These are phyloP conservation scores for Onygenales sp. DNA, from an alignment of 2,329 filamentous ascomycete species.

Conservation along the genomic window DNA sequence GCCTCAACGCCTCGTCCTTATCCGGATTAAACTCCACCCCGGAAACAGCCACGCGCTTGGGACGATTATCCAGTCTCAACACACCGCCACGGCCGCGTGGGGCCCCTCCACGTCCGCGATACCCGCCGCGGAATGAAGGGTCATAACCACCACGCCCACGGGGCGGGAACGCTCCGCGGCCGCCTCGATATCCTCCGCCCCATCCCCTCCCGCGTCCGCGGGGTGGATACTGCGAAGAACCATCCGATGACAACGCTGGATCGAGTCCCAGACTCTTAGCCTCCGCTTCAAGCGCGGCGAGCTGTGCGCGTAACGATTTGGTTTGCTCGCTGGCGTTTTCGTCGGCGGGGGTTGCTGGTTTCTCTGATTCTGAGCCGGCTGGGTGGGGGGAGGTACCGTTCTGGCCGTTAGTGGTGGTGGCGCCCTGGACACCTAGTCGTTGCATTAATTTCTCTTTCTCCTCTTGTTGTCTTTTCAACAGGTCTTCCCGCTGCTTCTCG, in stretches of 20 bases:
- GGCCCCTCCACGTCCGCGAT: slow-evolving; percentile 33
- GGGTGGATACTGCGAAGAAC: slow-evolving; percentile 16
- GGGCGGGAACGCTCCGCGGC: slow-evolving; percentile 29
- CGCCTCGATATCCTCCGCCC: slow-evolving; percentile 23
- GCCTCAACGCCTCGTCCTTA: slow-evolving; percentile 47
- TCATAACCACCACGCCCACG: slow-evolving; percentile 30
- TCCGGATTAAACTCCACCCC: slow-evolving; percentile 38
- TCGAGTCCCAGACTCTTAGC: slow-evolving; percentile 45
- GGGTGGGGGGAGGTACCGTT: neutral
- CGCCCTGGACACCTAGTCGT: slow-evolving; percentile 34
- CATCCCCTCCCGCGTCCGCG: slow-evolving; percentile 21
- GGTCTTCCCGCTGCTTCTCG: slow-evolving; percentile 42
- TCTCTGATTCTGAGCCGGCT: slow-evolving; percentile 6
- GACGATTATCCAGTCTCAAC: slow-evolving; percentile 49
- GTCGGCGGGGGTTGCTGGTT: slow-evolving; percentile 15
- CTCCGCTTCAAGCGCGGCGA: slow-evolving; percentile 47
- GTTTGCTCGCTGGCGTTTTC: slow-evolving; percentile 39
- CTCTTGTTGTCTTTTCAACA: slow-evolving; percentile 45
- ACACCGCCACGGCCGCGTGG: slow-evolving; percentile 38
- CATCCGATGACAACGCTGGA: slow-evolving; percentile 23
- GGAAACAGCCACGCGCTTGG: slow-evolving; percentile 43
- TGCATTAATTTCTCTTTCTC: slow-evolving; percentile 43
- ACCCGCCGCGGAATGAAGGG: slow-evolving; percentile 28
- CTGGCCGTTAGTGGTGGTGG: slow-evolving; percentile 15
- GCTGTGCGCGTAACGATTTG: slow-evolving; percentile 43